Evolutionary conservation across 2,329 filamentous ascomycete genomes (phyloP).

Genomic region (Fusarium hainanense): DNA sequence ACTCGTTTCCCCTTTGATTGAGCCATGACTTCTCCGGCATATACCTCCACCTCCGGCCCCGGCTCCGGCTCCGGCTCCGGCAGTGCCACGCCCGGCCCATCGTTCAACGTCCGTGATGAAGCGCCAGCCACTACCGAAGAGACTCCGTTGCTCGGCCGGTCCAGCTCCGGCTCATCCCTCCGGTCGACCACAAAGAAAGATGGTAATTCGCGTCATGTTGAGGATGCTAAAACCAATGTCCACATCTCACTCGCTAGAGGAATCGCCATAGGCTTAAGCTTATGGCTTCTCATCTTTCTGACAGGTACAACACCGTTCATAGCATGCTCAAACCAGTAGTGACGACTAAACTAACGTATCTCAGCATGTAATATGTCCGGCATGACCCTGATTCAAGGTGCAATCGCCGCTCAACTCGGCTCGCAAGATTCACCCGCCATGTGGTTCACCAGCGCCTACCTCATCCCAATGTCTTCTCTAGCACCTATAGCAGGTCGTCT

Average conservation of each 20-base stretch:
- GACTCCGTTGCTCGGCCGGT: slow-evolving; percentile 37
- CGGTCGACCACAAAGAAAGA: background rate
- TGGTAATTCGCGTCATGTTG: slow-evolving; percentile 7
- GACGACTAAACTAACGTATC: slow-evolving; percentile 5
- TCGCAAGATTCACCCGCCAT: slow-evolving; percentile 77
- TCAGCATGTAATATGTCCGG: slow-evolving; percentile 78
- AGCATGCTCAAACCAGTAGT: background rate
- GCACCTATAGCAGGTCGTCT: slow-evolving; percentile 78
- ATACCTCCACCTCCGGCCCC: slow-evolving; percentile 10
- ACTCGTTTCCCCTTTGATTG: background rate
- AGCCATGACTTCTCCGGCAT: slow-evolving; percentile 17
- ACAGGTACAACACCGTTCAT: slow-evolving; percentile 33
- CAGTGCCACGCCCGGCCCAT: slow-evolving; percentile 15
- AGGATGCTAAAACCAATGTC: slow-evolving; percentile 25
- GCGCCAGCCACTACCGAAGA: slow-evolving; percentile 25
- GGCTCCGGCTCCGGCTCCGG: slow-evolving; percentile 16
- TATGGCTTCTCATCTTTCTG: slow-evolving; percentile 47
- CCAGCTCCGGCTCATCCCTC: slow-evolving; percentile 11
- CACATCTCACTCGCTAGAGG: slow-evolving; percentile 50
- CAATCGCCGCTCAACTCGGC: slow-evolving; percentile 79
- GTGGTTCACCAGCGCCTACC: slow-evolving; percentile 85
- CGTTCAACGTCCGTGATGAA: slow-evolving; percentile 7
- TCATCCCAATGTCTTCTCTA: slow-evolving; percentile 70
- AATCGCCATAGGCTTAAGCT: slow-evolving; percentile 56
- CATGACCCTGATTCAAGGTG: slow-evolving; percentile 82